Evolutionary conservation across 208 protist species (phyloP), one percentile per base, ranked within the genome.

Genomic region (Herpetomonas tarakana): DNA sequence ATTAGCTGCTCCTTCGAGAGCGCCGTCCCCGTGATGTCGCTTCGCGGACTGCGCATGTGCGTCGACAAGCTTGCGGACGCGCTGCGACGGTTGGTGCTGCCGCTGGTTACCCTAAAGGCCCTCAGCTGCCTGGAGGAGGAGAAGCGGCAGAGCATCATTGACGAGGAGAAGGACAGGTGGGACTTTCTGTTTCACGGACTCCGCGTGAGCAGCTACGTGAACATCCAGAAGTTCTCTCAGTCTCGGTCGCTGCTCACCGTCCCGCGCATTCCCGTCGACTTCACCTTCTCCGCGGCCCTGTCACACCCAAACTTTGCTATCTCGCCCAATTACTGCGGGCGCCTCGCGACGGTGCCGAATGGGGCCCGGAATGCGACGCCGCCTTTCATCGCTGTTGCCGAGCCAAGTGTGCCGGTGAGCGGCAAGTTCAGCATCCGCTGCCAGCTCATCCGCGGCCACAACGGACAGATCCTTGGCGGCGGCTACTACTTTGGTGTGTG

Each of bases 401-500:
- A 96, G 60, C 90, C 90, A 14, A 44, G 68, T 49, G 72, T 95
- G 25, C 83, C 86, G 2, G 52, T 58, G 7, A 24, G 54, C 2
- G 87, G 83, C 11, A 65, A 60, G 39, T 71, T 91, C 21, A 92
- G 71, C 60, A 65, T 96, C 18, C 83, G 90, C 19, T 96, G 85
- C 52, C 84, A 92, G 67, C 57, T 96, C 22, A 73, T 92, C 16
- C 90, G 90, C 45, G 86, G 86, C 19, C 78, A 91, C 50, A 80
- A 76, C 50, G 83, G 86, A 21, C 87, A 93, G 47, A 96, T 93
- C 57, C 80, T 96, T n/a, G 90, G 90, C 16, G 91, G 91, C 4
- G 91, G 87, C 38, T 96, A 94, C 70, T 96, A 94, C 68, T 81
- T 96, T 56, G 91, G 91, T 54, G 62, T 96, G 0, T 96, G 91